Conservation (phyloP, 225 moss, liverwort and hornwort species). For the Ulota crispa region DNA sequence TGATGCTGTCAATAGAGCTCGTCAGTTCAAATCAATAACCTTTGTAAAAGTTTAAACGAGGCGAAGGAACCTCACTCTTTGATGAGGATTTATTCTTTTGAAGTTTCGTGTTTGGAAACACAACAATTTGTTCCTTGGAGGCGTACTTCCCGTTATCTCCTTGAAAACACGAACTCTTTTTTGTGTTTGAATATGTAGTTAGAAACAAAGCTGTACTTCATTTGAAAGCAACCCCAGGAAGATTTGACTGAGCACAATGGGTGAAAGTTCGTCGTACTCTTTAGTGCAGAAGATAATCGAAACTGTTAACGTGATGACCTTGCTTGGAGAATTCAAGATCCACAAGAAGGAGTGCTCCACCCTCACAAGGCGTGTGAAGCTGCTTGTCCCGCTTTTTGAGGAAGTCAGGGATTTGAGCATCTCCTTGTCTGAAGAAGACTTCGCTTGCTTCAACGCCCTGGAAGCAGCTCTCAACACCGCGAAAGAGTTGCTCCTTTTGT, state of each 20-base stretch:
- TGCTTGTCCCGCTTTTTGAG: slow-evolving; percentile 82
- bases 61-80: not conserved
- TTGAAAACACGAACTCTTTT: slow-evolving; percentile 1
- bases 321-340: slow-evolving; percentile 65
- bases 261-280: slow-evolving; percentile 56
- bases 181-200: slow-evolving; percentile 1
- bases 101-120: not conserved
- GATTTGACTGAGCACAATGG: slow-evolving; percentile 39
- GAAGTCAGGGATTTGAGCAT: slow-evolving; percentile 68
- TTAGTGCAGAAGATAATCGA: slow-evolving; percentile 73
- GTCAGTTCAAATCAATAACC: not conserved
- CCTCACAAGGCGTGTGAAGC: slow-evolving; percentile 70
- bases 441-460: slow-evolving; percentile 53
- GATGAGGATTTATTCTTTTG: not conserved
- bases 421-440: slow-evolving; percentile 60
- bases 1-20: not conserved
- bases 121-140: not conserved
- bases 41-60: not conserved
- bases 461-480: slow-evolving; percentile 56
- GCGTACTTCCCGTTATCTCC: not conserved
- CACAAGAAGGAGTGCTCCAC: slow-evolving; percentile 80
- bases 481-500: slow-evolving; percentile 57
- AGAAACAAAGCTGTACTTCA: not conserved
- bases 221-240: not conserved
- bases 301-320: slow-evolving; percentile 59